Percentiles rank a stretch among this genome's conserved stretches.
Evolutionary conservation across 2,329 filamentous ascomycete species (phyloP).

Genomic region (Mycosphaerelloides madeirae): DNA sequence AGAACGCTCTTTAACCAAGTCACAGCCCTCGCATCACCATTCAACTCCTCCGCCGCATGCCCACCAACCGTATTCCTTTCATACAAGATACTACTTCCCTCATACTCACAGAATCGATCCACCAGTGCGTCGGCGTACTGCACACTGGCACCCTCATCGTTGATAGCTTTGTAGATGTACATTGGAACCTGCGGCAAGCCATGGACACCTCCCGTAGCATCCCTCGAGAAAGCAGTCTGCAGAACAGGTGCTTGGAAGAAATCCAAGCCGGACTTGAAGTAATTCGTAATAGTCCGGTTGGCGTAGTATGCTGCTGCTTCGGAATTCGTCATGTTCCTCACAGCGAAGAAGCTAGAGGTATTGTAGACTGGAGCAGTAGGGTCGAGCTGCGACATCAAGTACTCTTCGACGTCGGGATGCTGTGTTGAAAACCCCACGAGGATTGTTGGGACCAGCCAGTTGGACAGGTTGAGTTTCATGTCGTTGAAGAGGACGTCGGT

Average conservation of each 20-base stretch:
- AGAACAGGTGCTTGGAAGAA: conserved; percentile 36
- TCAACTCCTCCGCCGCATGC: conserved; percentile 34
- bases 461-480: no score
- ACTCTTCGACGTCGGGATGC: conserved; percentile 17
- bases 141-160: conserved; percentile 42
- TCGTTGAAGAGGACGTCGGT: conserved; percentile 22
- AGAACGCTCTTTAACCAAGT: conserved; percentile 23
- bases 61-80: conserved; percentile 40
- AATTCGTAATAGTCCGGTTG: conserved; percentile 34
- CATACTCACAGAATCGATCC: conserved; percentile 36
- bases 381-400: not conserved
- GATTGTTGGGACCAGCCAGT: conserved; percentile 23
- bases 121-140: conserved; percentile 41
- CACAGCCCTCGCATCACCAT: conserved; percentile 31
- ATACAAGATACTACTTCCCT: conserved; percentile 38
- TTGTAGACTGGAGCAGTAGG: not conserved
- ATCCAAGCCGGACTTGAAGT: conserved; percentile 34
- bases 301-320: conserved; percentile 1
- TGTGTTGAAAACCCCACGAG: conserved; percentile 21
- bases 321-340: not conserved
- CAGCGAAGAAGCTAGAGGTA: conserved; percentile 1
- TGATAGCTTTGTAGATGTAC: conserved; percentile 46
- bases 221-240: conserved; percentile 37
- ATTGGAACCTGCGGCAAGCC: conserved; percentile 42
- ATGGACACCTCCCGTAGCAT: conserved; percentile 35